A percentile compares a stretch with the other conserved stretches of the same genome.
phyloP scores from a whole-genome alignment of 2,329 filamentous ascomycete genomes.

The Amesomyces nigricolor region DNA sequence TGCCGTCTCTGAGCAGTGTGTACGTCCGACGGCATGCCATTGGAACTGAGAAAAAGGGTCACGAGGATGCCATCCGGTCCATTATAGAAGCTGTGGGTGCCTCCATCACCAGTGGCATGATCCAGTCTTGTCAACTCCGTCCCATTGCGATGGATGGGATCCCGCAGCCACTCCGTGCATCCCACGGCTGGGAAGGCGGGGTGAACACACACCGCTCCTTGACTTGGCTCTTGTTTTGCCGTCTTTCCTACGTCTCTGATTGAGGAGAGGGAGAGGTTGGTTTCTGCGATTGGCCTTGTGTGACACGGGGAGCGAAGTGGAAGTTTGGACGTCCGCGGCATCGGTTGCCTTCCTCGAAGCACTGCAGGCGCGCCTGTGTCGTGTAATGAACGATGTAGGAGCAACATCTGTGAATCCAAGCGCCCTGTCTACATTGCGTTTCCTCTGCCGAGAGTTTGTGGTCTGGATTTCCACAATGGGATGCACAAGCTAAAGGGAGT shows the following conservation, averaged over 20 bases:
- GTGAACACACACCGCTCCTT: conserved; percentile 13
- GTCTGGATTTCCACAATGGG: background rate
- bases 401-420: too few relatives aligned
- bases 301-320: background rate
- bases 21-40: too few relatives aligned
- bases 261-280: background rate
- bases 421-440: too few relatives aligned
- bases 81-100: background rate
- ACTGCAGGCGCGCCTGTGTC: conserved; percentile 3
- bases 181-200: background rate
- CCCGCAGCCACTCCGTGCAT: conserved; percentile 1
- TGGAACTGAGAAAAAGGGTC: too few relatives aligned
- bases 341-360: background rate
- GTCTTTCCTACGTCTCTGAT: background rate
- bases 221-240: background rate
- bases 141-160: background rate
- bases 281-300: background rate
- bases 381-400: background rate
- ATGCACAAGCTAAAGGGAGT: background rate
- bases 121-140: background rate
- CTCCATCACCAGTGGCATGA: too few relatives aligned
- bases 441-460: too few relatives aligned
- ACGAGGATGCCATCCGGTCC: background rate
- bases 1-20: background rate
- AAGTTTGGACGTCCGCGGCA: background rate